Base-by-base conservation (phyloP, 768 basidiomycete species). In the Kwoniella heveanensis region DNA sequence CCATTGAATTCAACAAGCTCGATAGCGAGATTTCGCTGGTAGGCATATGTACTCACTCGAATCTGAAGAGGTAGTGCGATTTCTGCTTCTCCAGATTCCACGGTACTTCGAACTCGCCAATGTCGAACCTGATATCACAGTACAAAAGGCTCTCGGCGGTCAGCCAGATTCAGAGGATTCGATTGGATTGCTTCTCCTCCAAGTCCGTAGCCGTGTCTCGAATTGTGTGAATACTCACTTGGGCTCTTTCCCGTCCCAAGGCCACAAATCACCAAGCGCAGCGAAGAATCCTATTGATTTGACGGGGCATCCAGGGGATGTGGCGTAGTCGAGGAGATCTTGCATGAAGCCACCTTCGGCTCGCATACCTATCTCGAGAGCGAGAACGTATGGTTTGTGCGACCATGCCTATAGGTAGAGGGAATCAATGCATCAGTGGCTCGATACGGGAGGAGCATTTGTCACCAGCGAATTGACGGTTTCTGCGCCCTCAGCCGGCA, bases 241-340 rank as follows among this genome's bases (percentile, higher is more conserved):
- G 36, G 54, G 46, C 25, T 46, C 27, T 24, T 62, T 62, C n/a
- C 39, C 22, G 36, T 62, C 60, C 27, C 53, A 54, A 6, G 17
- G 17, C 51, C 51, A 62, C 36, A 62, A 22, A 48, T 62, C 60
- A 32, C 60, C 60, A 10, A 54, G 30, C 19, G 60, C 39, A 30
- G 60, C 51, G 60, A 54, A 62, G 53, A 47, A 54, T 3, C 60
- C 60, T 24, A 62, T 62, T 21, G 26, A 27, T 25, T 62, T 62
- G 39, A 44, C 30, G 53, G 51, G 60, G 17, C 60, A 54, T 47
- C 54, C 52, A 12, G 51, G 24, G 10, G 60, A 62, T n/a, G 49
- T 48, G 19, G 53, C 52, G 46, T 48, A 62, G 30, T 54, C 53
- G 10, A 62, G 46, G 27, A 62, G 24, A 54, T 62, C 53, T 39